Evolutionary conservation across 441 rosid species (phyloP).

Genomic region (Theobroma grandiflorum): DNA sequence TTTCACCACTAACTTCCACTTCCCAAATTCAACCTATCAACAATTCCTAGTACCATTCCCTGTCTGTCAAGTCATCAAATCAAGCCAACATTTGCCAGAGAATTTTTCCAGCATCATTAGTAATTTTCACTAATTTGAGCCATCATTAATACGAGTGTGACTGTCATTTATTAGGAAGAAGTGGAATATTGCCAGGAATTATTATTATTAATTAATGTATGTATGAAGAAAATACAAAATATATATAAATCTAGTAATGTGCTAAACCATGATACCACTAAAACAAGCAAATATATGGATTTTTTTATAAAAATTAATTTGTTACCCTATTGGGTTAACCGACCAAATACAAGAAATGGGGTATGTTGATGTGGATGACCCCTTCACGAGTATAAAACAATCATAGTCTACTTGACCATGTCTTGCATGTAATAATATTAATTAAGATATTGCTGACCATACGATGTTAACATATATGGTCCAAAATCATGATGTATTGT

Average conservation of each 20-base stretch:
- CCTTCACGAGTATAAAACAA: background rate
- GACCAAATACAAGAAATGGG: background rate
- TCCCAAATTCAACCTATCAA: background rate
- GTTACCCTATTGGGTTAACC: background rate
- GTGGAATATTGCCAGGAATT: no score
- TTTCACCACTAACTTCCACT: background rate
- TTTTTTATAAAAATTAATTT: background rate
- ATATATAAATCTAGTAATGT: background rate
- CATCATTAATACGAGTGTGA: no score
- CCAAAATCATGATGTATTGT: background rate
- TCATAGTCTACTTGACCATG: background rate
- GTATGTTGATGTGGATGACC: background rate
- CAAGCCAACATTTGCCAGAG: background rate
- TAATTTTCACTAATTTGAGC: no score
- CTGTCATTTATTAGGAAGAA: no score
- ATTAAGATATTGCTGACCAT: background rate
- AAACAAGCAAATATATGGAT: background rate
- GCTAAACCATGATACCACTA: background rate
- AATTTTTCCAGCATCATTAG: no score
- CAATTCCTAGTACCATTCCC: background rate
- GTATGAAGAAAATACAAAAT: no score
- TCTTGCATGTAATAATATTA: slow-evolving; percentile 8
- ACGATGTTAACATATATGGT: background rate
- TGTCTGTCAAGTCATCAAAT: no score
- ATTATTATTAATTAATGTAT: no score